Evolutionary conservation across 768 basidiomycete genomes (phyloP), one percentile per base, ranked within the genome.

Genomic region (Grammothele lineata): DNA sequence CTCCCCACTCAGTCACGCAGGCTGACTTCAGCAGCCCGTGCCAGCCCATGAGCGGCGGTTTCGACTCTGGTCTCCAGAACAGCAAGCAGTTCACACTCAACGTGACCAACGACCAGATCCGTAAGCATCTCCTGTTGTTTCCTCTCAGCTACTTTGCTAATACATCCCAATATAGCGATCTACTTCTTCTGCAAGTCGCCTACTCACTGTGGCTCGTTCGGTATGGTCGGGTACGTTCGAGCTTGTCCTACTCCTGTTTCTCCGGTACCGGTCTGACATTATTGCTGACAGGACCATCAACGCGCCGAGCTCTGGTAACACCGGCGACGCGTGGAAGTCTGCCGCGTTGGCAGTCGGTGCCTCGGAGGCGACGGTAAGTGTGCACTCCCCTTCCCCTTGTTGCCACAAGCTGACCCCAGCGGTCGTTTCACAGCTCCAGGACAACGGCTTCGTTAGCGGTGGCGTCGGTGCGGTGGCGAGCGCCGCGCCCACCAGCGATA

Each of bases 111-210:
- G 70, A 71, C 55, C 66, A 68, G 3, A 49, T 69, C 33, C 78
- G 77, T 78, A 55, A 53, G 75, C 60, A 36, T 5, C 18, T 21
- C 14, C 35, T 37, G 30, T 15, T 32, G 15, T 21, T 30, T 30
- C 14, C 27, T 30, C 8, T 7, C 27, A 30, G 14, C 27, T 30
- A 30, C 14, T 30, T 30, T n/a, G n/a, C n/a, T n/a, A n/a, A n/a
- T n/a, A n/a, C n/a, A n/a, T n/a, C n/a, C 27, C 27, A 30, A 7
- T 49, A 15, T 47, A 80, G 76, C 77, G 17, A 74, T 81, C 45
- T 81, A 73, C 72, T 79, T 73, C 73, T 72, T 73, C 57, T 79
- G 78, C 67, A 77, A 78, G 60, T 61, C 66, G 45, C 41, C 56
- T 9, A 33, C 27, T 3, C 77, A 80, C 57, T 80, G 78, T 54